A percentile compares a stretch with the other conserved stretches of the same genome.
Evolutionary conservation across 441 rosid genomes (phyloP).

Genomic region (Biscutella laevigata): DNA sequence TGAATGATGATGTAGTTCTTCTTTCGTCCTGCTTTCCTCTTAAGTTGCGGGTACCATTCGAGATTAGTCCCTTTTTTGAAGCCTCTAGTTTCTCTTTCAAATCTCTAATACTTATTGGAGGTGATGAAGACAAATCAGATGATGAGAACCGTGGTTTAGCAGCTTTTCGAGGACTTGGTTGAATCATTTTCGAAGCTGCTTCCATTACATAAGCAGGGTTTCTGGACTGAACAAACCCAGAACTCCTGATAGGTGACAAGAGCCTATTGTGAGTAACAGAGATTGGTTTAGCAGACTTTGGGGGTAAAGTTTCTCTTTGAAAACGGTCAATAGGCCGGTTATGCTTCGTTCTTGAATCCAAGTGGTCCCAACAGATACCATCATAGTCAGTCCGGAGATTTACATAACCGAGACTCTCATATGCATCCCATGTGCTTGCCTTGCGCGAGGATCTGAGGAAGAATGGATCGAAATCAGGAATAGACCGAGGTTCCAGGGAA

Average conservation of each 20-base stretch:
- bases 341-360: conserved; percentile 35
- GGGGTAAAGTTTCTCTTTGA: conserved; percentile 69
- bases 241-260: conserved; percentile 66
- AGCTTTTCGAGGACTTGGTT: conserved; percentile 42
- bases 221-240: conserved; percentile 44
- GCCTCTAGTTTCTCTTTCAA: conserved; percentile 76
- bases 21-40: conserved; percentile 33
- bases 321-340: conserved; percentile 56
- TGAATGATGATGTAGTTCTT: conserved; percentile 5
- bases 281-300: conserved; percentile 68
- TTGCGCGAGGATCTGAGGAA: conserved; percentile 32
- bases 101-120: conserved; percentile 63
- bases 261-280: conserved; percentile 59
- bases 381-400: conserved; percentile 32
- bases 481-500: conserved; percentile 32
- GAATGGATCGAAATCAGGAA: conserved; percentile 29
- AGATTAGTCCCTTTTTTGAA: conserved; percentile 34
- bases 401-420: conserved; percentile 28
- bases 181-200: conserved; percentile 73
- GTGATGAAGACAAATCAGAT: conserved; percentile 42
- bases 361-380: conserved; percentile 31
- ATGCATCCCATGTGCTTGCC: conserved; percentile 35
- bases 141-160: conserved; percentile 31
- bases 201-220: conserved; percentile 60
- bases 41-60: conserved; percentile 17